Percentiles rank a stretch among this genome's conserved stretches.
Evolutionary conservation across 495 filamentous ascomycete genomes (phyloP).

Genomic region (Aspergillus cristatus): DNA sequence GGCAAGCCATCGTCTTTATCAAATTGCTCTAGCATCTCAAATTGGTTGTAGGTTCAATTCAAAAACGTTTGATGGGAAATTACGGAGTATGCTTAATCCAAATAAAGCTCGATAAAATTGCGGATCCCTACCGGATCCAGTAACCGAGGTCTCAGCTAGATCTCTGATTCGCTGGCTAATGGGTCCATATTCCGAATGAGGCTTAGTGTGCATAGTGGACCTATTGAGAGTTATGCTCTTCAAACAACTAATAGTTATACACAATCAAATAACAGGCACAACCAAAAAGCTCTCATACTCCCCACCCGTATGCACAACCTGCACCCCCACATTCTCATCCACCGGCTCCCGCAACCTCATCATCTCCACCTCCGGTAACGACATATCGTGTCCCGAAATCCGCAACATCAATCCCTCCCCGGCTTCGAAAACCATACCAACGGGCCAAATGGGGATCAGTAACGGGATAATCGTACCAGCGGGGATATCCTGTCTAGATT

Average conservation of each 20-base stretch:
- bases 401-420: constrained; percentile 11
- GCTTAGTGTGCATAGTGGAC: too few relatives aligned
- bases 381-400: constrained; percentile 14
- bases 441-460: constrained; percentile 11
- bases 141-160: too few relatives aligned
- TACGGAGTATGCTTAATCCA: too few relatives aligned
- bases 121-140: too few relatives aligned
- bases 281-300: constrained; percentile 8
- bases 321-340: constrained; percentile 9
- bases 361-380: constrained; percentile 8
- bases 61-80: too few relatives aligned
- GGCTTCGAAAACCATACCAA: constrained; percentile 13
- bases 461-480: constrained; percentile 5
- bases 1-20: too few relatives aligned
- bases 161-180: too few relatives aligned
- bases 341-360: constrained; percentile 2
- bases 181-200: too few relatives aligned
- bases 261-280: background rate
- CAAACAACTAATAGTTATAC: constrained; percentile 1
- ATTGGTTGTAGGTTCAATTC: too few relatives aligned
- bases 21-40: too few relatives aligned
- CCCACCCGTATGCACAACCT: constrained; percentile 9
- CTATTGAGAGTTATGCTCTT: too few relatives aligned
- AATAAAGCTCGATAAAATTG: too few relatives aligned
- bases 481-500: constrained; percentile 1